These are phyloP conservation scores for Colletotrichum phormii DNA, from an alignment of 2,329 filamentous ascomycete genomes.

Conservation along the genomic window DNA sequence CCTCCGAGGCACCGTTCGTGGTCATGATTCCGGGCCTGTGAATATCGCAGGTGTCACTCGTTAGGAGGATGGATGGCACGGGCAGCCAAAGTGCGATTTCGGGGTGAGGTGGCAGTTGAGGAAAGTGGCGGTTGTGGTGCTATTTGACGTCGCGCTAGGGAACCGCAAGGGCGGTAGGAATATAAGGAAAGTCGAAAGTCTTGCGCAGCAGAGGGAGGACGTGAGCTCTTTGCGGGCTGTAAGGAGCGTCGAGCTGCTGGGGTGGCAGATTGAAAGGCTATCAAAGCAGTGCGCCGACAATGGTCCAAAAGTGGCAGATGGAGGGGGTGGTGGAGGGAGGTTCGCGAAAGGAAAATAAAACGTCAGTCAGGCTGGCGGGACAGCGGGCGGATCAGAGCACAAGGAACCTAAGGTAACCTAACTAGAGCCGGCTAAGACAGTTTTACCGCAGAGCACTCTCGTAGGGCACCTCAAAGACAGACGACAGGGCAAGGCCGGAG, in stretches of 20 bases:
- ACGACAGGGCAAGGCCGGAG: not conserved
- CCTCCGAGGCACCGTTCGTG: constrained; percentile 71
- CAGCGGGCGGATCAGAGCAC: constrained; percentile 27
- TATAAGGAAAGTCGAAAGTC: not conserved
- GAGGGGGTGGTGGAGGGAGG: constrained; percentile 31
- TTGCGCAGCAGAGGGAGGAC: not conserved
- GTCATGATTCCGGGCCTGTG: constrained; percentile 68
- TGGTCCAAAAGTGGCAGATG: constrained; percentile 30
- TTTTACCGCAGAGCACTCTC: constrained; percentile 3
- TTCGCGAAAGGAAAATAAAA: constrained; percentile 37
- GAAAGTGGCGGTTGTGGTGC: constrained; percentile 14
- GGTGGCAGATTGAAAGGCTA: constrained; percentile 26
- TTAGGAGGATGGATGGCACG: not conserved
- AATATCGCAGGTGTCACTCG: not conserved
- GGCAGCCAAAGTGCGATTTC: constrained; percentile 11
- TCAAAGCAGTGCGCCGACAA: constrained; percentile 27
- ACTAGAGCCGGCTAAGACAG: constrained; percentile 10
- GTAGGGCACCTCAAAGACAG: not conserved
- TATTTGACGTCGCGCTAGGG: constrained; percentile 18
- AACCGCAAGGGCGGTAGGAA: constrained; percentile 2
- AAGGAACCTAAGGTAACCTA: constrained; percentile 21
- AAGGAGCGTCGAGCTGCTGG: constrained; percentile 30
- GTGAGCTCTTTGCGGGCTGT: constrained; percentile 3
- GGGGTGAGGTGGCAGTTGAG: constrained; percentile 9
- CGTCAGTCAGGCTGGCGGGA: constrained; percentile 37